Conservation (phyloP, 1,284 basidiomycete genomes). For the Trichosporon sp. region DNA sequence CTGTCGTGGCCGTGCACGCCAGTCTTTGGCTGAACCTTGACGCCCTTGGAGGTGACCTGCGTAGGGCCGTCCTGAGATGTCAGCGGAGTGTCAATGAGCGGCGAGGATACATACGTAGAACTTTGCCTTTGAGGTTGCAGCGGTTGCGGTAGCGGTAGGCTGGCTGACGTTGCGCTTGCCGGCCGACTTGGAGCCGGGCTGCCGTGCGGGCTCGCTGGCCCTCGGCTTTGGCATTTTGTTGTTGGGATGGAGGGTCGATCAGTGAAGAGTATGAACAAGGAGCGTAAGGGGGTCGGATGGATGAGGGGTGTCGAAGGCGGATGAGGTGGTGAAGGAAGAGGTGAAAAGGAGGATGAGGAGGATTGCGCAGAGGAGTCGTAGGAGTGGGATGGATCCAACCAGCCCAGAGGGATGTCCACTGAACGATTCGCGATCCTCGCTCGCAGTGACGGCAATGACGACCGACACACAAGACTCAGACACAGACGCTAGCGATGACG, state of each 20-base stretch:
- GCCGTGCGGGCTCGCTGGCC: slow-evolving; percentile 6
- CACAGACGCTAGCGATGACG: no score
- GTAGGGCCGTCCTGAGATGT: neutral
- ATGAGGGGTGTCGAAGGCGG: neutral
- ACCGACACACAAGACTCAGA: no score
- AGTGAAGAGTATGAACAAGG: neutral
- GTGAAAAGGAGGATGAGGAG: neutral
- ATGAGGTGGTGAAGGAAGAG: neutral
- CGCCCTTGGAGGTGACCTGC: neutral
- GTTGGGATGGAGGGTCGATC: neutral
- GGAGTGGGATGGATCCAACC: neutral
- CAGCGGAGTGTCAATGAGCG: neutral
- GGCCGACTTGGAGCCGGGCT: neutral
- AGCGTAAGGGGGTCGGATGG: neutral
- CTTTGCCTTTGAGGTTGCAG: slow-evolving; percentile 2
- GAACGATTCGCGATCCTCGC: no score
- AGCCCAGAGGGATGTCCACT: no score
- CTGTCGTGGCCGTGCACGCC: neutral
- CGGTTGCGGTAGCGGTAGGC: neutral
- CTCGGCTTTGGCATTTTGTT: slow-evolving; percentile 8
- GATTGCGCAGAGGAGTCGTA: neutral
- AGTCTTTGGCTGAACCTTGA: neutral
- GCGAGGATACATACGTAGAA: slow-evolving; percentile 13
- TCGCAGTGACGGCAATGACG: no score
- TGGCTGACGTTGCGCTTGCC: slow-evolving; percentile 11